Base-by-base conservation (phyloP, 148 eudicot species). In the Spergularia bocconei region DNA sequence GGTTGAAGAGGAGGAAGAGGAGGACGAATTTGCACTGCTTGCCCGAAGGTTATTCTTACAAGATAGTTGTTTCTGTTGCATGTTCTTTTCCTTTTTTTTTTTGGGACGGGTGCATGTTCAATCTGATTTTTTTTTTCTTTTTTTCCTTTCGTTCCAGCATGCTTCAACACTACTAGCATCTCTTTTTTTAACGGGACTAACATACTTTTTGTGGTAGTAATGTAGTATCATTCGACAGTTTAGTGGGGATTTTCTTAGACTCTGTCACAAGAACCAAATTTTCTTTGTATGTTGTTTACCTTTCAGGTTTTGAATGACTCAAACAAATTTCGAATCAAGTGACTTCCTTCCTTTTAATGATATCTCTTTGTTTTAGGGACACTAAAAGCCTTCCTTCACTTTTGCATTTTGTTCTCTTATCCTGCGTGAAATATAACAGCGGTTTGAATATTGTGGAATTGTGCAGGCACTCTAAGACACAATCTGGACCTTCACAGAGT, bases 1-100 rank as follows among this genome's bases (percentile, higher is more conserved):
- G 67, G 78, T 64, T 79, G 82, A 86, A 71, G 96, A 92, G 69
- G 98, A 91, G 59, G 98, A 93, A 64, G 98, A 90, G 80, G 97
- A 94, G 56, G 98, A 93, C 78, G 98, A 89, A 57, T 91, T 91
- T 65, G 87, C 92, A 11, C 86, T 72, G 63, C 85, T 93, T 48
- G 97, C 98, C 81, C 82, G 87, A 85, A 91, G 98, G 98, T 92
- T 75, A 38, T 63, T 69, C 13, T 80, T 67, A 39, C 39, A 36
- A 17, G 11, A 72, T 52, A 38, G 12, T 67, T 72, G 23, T 14
- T 71, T 78, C 14, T 63, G 65, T 53, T 77, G 52, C 52, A 70
- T 17, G 36, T 23, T 23, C 25, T 23, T 23, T 23, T 23, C 25
- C 25, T 23, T 23, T 23, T 23, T 23, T 23, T 23, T 23, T 23